Evolutionary conservation across 805 yeast genomes (phyloP), one percentile per base, ranked within the genome.

Genomic region (Candida orba): DNA sequence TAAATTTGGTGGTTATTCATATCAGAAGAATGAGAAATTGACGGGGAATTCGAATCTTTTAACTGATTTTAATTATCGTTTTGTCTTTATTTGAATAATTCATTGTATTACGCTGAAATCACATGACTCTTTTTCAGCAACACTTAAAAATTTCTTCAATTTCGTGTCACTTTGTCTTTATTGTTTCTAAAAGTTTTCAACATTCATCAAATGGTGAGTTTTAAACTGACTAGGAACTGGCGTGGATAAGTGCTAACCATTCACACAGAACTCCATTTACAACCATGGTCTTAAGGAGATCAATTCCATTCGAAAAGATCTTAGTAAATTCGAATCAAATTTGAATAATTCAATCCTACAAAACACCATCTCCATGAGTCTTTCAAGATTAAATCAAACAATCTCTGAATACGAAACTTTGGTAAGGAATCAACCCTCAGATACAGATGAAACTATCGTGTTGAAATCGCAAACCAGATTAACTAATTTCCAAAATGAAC

Each of bases 271-370:
- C 65, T 81, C 95, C 24, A 70, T 90, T 41, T 88, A 83, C 66
- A 91, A 87, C 65, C 95, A 87, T 62, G 96, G 95, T 8, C 72
- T 84, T 43, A 88, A 87, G 62, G 96, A 90, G 63, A 78, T 88
- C 27, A 86, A 78, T 54, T 71, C 80, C 24, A 66, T 91, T 41
- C 75, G 79, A 46, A 75, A 76, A 48, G 96, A 89, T 53, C 64
- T 91, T 39, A 69, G 74, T 17, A 64, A 68, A 41, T 81, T 91
- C 51, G 90, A 82, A 56, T 66, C 71, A 37, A 78, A 82, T 48
- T 71, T 86, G 9, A 38, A 41, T 6, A 40, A 41, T 22, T 31
- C 46, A 9, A 18, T 33, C 10, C 34, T 43, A 18, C 46, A 43
- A 36, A 43, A 43, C 41, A 43, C 37, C 20, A 79, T 81, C 49